A percentile compares a stretch with the other conserved stretches of the same genome.
phyloP scores from a whole-genome alignment of 129 eudicot genomes.

The Daucus carota region DNA sequence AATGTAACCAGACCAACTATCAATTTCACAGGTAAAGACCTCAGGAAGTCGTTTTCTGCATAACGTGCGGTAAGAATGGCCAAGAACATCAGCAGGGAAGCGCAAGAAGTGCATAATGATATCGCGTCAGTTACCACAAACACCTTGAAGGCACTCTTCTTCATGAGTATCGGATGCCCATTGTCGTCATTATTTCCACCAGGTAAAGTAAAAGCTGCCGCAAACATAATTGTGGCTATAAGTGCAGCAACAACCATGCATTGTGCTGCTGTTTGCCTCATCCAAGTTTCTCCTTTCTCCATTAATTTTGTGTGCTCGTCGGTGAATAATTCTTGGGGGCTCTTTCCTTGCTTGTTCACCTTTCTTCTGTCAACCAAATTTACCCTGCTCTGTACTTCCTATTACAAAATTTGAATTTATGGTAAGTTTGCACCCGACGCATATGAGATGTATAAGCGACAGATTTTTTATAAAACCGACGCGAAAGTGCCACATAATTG shows the following conservation, averaged over 20 bases:
- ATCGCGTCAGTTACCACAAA: conserved; percentile 29
- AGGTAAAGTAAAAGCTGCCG: no score
- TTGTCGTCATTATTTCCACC: conserved; percentile 17
- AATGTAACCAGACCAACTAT: background rate
- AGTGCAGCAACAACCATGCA: background rate
- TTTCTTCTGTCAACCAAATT: background rate
- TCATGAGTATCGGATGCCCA: conserved; percentile 12
- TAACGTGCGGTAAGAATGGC: no score
- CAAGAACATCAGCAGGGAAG: no score
- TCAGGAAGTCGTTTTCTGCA: no score
- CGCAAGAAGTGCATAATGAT: background rate
- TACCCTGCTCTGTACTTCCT: background rate
- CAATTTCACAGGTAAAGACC: no score
- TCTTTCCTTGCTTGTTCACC: background rate
- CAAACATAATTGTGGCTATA: background rate
- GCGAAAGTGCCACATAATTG: no score
- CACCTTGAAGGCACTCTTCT: background rate
- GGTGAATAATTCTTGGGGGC: background rate
- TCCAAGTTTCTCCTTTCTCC: conserved; percentile 11
- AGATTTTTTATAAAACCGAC: no score
- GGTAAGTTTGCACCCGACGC: no score
- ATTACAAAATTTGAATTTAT: background rate
- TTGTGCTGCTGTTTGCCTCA: conserved; percentile 20
- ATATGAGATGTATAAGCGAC: no score
- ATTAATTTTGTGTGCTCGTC: background rate